phyloP scores from a whole-genome alignment of 2,329 filamentous ascomycete species.

The Blumeriella jaapii region DNA sequence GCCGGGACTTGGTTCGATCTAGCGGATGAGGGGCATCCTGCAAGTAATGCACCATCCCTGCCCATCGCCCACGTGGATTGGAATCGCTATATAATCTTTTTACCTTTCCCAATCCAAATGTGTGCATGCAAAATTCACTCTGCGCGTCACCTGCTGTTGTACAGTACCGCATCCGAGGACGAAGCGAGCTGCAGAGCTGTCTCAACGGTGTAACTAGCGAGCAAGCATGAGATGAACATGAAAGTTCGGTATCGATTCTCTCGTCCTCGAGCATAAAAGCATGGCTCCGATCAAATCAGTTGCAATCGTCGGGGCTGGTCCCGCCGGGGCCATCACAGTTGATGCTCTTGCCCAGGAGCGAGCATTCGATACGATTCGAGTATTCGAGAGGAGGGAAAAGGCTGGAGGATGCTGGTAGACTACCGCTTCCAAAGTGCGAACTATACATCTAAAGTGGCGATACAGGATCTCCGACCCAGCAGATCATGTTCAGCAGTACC shows the following conservation, averaged over 20 bases:
- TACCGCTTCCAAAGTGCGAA: not conserved
- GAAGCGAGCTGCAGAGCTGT: too few species aligned
- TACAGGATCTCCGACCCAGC: slow-evolving; percentile 32
- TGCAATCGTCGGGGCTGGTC: slow-evolving; percentile 50
- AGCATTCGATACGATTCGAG: slow-evolving; percentile 44
- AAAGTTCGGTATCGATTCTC: not conserved
- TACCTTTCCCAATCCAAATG: not conserved
- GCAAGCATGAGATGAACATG: not conserved
- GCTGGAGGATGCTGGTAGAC: slow-evolving; percentile 50
- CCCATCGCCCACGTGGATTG: not conserved
- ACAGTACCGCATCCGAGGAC: too few species aligned
- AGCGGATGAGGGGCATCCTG: not conserved
- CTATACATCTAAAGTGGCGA: not conserved
- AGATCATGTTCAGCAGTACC: slow-evolving; percentile 29
- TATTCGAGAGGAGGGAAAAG: slow-evolving; percentile 49
- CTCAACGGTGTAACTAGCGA: too few species aligned
- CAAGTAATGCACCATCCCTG: not conserved
- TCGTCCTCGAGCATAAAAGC: not conserved
- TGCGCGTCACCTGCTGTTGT: not conserved
- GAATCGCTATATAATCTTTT: not conserved
- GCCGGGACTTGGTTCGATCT: not conserved
- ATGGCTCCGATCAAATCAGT: slow-evolving; percentile 30
- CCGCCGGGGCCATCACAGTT: slow-evolving; percentile 46
- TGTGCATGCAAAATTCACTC: not conserved
- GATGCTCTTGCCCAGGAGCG: slow-evolving; percentile 49